These are phyloP conservation scores for Blastomyces percursus DNA, from an alignment of 2,329 filamentous ascomycete genomes.

Conservation along the genomic window DNA sequence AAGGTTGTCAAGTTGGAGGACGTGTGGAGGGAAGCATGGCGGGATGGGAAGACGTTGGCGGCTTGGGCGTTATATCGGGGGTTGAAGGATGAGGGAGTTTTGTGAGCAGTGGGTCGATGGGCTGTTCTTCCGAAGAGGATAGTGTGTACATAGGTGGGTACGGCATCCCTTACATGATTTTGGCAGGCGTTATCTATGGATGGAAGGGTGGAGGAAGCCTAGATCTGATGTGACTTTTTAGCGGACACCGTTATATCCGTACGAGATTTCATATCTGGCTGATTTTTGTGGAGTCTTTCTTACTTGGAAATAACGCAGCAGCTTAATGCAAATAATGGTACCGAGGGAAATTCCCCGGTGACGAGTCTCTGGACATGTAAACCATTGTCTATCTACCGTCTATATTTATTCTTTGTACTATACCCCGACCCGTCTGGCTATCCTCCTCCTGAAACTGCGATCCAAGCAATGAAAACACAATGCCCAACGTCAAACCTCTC, in stretches of 20 bases:
- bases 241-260: neutral
- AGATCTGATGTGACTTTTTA: neutral
- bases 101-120: constrained; percentile 17
- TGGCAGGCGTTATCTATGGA: neutral
- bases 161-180: neutral
- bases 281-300: neutral
- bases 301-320: neutral
- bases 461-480: neutral
- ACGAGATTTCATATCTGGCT: neutral
- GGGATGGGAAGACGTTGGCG: constrained; percentile 47
- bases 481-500: neutral
- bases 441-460: neutral
- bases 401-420: neutral
- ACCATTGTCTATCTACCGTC: neutral
- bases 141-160: neutral
- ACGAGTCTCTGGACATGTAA: neutral
- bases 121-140: neutral
- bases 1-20: constrained; percentile 43
- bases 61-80: constrained; percentile 47
- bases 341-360: neutral
- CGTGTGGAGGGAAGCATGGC: constrained; percentile 44
- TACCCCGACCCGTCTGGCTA: neutral
- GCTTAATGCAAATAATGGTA: neutral
- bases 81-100: constrained; percentile 37
- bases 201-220: neutral